A percentile compares a stretch with the other conserved stretches of the same genome.
phyloP scores from a whole-genome alignment of 768 basidiomycete genomes.

The Amanita exitialis region DNA sequence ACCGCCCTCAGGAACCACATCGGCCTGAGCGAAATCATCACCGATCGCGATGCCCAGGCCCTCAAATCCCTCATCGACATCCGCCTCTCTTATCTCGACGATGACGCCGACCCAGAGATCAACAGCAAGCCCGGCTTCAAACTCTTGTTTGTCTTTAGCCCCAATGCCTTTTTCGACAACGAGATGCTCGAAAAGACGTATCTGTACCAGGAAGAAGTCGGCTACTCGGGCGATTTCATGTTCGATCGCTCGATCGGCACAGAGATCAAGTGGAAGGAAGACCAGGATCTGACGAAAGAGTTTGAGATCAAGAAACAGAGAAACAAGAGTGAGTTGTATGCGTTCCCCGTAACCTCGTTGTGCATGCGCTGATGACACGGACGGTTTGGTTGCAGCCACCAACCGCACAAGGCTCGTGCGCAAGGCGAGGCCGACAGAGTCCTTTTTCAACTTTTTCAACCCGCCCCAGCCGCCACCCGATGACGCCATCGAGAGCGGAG shows the following conservation, averaged over 20 bases:
- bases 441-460: constrained; percentile 98
- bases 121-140: constrained; percentile 86
- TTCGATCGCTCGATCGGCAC: constrained; percentile 94
- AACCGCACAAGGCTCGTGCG: constrained; percentile 75
- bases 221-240: constrained; percentile 94
- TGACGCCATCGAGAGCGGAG: constrained; percentile 56
- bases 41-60: constrained; percentile 82
- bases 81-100: constrained; percentile 63
- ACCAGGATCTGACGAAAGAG: constrained; percentile 95
- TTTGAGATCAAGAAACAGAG: constrained; percentile 99
- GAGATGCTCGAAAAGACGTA: constrained; percentile 85
- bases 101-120: constrained; percentile 30
- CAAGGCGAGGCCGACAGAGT: constrained; percentile 85
- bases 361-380: background rate
- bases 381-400: constrained; percentile 42
- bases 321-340: constrained; percentile 76
- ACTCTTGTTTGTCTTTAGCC: constrained; percentile 69
- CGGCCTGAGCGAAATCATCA: constrained; percentile 80
- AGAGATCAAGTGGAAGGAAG: constrained; percentile 95
- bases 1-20: constrained; percentile 91
- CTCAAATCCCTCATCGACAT: constrained; percentile 80
- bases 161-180: constrained; percentile 88
- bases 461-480: constrained; percentile 69
- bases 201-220: constrained; percentile 83
- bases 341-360: constrained; percentile 5